Evolutionary conservation across 495 filamentous ascomycete species (phyloP), one percentile per base, ranked within the genome.

Genomic region (Entonaema liquescens): DNA sequence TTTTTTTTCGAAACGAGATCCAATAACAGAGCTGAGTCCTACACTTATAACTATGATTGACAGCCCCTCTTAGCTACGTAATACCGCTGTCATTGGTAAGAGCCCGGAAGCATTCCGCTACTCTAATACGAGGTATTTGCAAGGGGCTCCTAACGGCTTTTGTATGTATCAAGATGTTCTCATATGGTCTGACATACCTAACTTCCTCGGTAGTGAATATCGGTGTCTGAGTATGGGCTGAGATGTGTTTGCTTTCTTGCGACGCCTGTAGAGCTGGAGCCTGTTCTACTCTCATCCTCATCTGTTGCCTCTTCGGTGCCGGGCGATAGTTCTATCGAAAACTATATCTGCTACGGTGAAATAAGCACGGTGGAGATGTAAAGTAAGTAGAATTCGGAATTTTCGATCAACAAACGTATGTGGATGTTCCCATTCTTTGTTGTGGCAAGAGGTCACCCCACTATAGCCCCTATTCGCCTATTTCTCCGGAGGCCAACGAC

Each of bases 121-220:
- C 26, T 5, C 25, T 5, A 29, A 53, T 53, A 53, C 49, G 49
- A 53, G 49, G 25, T n/a, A 28, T 53, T 53, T 53, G 49, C 49
- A 53, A 53, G 49, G 49, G 49, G n/a, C 49, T 52, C 13, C 25
- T 13, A 28, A 29, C 12, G n/a, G 8, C 8, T 21, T 28, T 52
- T 47, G 17, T 23, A 11, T 23, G 9, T 23, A 21, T 23, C 12
- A 23, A 47, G 42, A 5, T 3, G 42, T 23, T 47, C 7, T 9
- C 5, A 33, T 47, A 23, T 23, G 42, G 19, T 13, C 19, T 13
- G 19, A 47, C 42, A 5, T 11, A 13, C 19, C 2, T 12, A 21
- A 19, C 6, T 21, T 21, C 21, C 7, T 23, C 1, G 19, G 9
- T 21, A 47, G 8, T 47, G 19, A 0, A 47, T 23, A 11, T 11